Evolutionary conservation across 2,329 filamentous ascomycete genomes (phyloP), one percentile per base, ranked within the genome.

Genomic region (Ascochyta viciae-villosae): DNA sequence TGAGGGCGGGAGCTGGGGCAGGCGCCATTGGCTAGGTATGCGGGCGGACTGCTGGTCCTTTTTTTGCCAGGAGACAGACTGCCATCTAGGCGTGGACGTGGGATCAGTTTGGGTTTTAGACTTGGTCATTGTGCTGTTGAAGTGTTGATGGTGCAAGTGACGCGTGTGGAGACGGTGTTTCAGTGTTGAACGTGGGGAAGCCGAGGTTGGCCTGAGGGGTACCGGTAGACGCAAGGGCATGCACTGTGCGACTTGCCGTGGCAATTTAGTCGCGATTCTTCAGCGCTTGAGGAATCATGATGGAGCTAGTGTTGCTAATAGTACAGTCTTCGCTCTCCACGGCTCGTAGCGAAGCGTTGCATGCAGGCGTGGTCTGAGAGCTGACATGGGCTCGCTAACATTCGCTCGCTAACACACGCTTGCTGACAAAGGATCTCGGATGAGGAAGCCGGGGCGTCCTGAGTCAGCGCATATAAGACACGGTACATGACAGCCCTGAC

Each of bases 1-100:
- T 3, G 64, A n/a, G 39, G 65, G 37, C 0, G 71, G 70, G 13
- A 60, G 42, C 19, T 37, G 55, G 24, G 50, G 55, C 39, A 83
- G 66, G n/a, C 67, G 74, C 79, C 80, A 83, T 63, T 74, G 74
- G 40, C 64, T 60, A 4, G 80, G 80, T 52, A 83, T 81, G 23
- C 74, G 67, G 15, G 68, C 62, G 26, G 54, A 61, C 45, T 77
- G 77, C 59, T 81, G 71, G 33, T 74, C 71, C 58, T 79, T 76
- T 63, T 82, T 81, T 54, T 73, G 74, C 51, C 63, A 66, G 15
- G 79, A 71, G 9, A 80, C 74, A 9, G 69, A 61, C 57, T 77
- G 67, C 78, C 78, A 81, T 35, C 64, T 68, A 38, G 58, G 54
- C 4, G 63, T 58, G 1, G 39, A n/a, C 27, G 54, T 54, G 4